phyloP scores from a whole-genome alignment of 441 rosid species.

The Arabidopsis lyrata region DNA sequence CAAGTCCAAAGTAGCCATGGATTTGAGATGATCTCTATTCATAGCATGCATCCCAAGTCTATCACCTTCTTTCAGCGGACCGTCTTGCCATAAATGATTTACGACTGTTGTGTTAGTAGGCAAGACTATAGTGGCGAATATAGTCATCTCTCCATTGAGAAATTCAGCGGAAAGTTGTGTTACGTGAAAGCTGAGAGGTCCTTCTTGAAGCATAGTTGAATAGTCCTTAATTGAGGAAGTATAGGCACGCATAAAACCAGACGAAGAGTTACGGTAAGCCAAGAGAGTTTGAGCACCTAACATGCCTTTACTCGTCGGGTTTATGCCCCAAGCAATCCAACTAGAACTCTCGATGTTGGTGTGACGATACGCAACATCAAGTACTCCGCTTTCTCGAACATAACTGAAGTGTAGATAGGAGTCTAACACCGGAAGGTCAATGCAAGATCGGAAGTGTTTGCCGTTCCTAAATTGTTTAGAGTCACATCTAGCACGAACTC shows the following conservation, averaged over 20 bases:
- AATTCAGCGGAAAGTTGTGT: conserved; percentile 48
- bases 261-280: conserved; percentile 43
- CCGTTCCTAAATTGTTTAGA: conserved; percentile 1
- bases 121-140: conserved; percentile 3
- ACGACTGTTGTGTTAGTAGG: conserved; percentile 19
- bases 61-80: conserved; percentile 18
- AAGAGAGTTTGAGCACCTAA: conserved; percentile 56
- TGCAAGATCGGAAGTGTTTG: conserved; percentile 37
- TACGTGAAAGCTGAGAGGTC: conserved; percentile 49
- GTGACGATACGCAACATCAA: conserved; percentile 54
- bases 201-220: conserved; percentile 32
- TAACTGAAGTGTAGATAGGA: conserved; percentile 64
- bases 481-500: background rate
- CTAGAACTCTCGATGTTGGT: conserved; percentile 43
- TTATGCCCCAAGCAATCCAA: conserved; percentile 69
- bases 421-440: conserved; percentile 51
- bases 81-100: conserved; percentile 36
- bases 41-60: conserved; percentile 14
- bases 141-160: conserved; percentile 23
- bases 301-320: conserved; percentile 60
- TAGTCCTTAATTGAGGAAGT: conserved; percentile 46
- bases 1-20: conserved; percentile 26
- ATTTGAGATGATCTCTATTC: conserved; percentile 30
- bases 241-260: conserved; percentile 45
- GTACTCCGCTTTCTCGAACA: conserved; percentile 50